A percentile compares a stretch with the other conserved stretches of the same genome.
These are phyloP conservation scores for Ashbya aceris DNA, from an alignment of 1,139 yeast genomes.

Conservation along the genomic window DNA sequence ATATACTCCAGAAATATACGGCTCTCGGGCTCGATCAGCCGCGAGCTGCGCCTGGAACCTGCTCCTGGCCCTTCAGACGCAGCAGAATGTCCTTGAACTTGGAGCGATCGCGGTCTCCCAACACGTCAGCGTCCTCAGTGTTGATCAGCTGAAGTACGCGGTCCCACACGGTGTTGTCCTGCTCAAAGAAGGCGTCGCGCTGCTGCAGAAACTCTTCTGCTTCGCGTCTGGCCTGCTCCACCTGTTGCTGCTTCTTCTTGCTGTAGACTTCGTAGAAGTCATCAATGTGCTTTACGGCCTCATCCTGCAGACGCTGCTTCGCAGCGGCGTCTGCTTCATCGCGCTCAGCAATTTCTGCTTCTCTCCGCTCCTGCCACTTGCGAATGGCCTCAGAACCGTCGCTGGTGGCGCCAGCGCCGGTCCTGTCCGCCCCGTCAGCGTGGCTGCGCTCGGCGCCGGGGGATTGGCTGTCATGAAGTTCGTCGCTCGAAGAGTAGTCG, in stretches of 20 bases:
- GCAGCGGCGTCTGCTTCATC: conserved; percentile 64
- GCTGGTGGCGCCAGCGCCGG: background rate
- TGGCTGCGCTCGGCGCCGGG: too few species aligned
- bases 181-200: conserved; percentile 66
- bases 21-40: background rate
- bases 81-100: conserved; percentile 60
- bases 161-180: conserved; percentile 78
- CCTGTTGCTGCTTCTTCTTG: conserved; percentile 65
- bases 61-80: conserved; percentile 57
- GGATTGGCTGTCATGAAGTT: too few species aligned
- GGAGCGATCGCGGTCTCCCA: conserved; percentile 53
- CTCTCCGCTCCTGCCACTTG: conserved; percentile 83
- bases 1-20: background rate
- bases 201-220: conserved; percentile 66
- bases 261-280: conserved; percentile 93
- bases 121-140: conserved; percentile 32
- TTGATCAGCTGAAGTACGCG: conserved; percentile 52
- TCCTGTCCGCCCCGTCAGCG: too few species aligned
- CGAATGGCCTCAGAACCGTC: conserved; percentile 50
- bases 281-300: conserved; percentile 83
- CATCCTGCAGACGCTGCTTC: conserved; percentile 57
- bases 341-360: conserved; percentile 70
- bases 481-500: too few species aligned
- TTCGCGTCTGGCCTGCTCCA: conserved; percentile 54
- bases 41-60: conserved; percentile 66